These are phyloP conservation scores for Xylariomycetidae sp. DNA, from an alignment of 2,329 filamentous ascomycete species.

Conservation along the genomic window DNA sequence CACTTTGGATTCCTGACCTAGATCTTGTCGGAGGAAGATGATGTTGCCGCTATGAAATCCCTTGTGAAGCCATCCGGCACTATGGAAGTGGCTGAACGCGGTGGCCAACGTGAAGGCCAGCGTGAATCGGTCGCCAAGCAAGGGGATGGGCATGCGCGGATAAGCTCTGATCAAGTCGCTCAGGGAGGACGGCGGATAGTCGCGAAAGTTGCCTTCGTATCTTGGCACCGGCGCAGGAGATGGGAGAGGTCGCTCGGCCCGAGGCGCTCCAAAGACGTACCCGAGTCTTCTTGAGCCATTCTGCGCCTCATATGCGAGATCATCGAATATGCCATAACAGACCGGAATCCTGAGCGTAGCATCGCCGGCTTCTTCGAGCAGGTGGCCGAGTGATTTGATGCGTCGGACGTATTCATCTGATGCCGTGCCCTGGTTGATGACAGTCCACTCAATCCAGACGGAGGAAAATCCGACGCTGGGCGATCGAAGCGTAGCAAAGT, in stretches of 20 bases:
- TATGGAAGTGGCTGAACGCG: slow-evolving; percentile 11
- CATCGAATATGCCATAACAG: slow-evolving; percentile 9
- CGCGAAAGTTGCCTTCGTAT: slow-evolving; percentile 4
- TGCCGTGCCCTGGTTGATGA: slow-evolving; percentile 1
- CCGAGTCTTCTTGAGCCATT: slow-evolving; percentile 3
- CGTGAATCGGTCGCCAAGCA: slow-evolving; percentile 7
- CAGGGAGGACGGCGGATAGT: slow-evolving; percentile 2
- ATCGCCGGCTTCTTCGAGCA: slow-evolving; percentile 6
- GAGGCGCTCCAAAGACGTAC: slow-evolving; percentile 6
- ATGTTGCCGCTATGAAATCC: slow-evolving; percentile 10
- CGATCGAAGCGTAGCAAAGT: neutral
- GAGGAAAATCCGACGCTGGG: neutral
- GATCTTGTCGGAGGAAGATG: slow-evolving; percentile 4
- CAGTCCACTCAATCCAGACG: slow-evolving; percentile 8
- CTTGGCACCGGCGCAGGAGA: neutral
- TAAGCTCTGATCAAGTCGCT: slow-evolving; percentile 3
- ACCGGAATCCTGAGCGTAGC: slow-evolving; percentile 4
- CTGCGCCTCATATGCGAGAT: slow-evolving; percentile 2
- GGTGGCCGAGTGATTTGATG: slow-evolving; percentile 7
- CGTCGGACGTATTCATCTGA: slow-evolving; percentile 6
- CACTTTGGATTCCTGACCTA: neutral
- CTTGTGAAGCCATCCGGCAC: slow-evolving; percentile 11
- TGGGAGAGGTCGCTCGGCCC: neutral
- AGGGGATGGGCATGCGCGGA: slow-evolving; percentile 1
- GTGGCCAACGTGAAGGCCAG: slow-evolving; percentile 9